phyloP scores from a whole-genome alignment of 2,329 filamentous ascomycete genomes.

The Cyclaneusma minus region DNA sequence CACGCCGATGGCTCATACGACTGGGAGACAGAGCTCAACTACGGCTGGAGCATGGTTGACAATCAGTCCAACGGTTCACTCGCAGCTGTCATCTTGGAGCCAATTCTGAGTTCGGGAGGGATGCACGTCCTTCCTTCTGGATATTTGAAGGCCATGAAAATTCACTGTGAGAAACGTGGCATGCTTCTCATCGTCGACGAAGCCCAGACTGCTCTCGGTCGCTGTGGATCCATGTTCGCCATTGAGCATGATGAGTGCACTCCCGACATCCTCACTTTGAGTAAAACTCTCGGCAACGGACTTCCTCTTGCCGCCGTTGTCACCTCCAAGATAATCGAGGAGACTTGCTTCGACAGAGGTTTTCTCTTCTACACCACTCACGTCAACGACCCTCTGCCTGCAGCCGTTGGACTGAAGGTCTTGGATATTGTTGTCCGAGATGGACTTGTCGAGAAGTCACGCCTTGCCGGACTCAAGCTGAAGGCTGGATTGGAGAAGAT shows the following conservation, averaged over 20 bases:
- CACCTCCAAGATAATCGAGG: conserved; percentile 36
- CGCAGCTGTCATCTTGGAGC: conserved; percentile 47
- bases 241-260: conserved; percentile 37
- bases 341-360: conserved; percentile 27
- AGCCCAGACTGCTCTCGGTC: conserved; percentile 41
- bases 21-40: conserved; percentile 49
- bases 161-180: conserved; percentile 34
- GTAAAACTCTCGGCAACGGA: conserved; percentile 45
- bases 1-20: conserved; percentile 44
- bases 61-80: conserved; percentile 42
- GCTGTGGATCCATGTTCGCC: conserved; percentile 41
- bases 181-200: conserved; percentile 46
- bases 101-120: conserved; percentile 38
- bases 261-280: conserved; percentile 43
- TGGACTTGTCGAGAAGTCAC: conserved; percentile 29
- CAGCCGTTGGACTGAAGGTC: conserved; percentile 44
- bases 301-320: conserved; percentile 41
- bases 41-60: conserved; percentile 45
- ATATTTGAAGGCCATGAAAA: conserved; percentile 39
- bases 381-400: conserved; percentile 44
- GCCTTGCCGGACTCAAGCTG: too few species aligned
- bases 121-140: conserved; percentile 43
- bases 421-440: conserved; percentile 45
- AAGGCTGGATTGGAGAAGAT: conserved; percentile 26
- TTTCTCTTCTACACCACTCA: conserved; percentile 47